Percentiles rank a stretch among this genome's conserved stretches.
Conservation (phyloP, 2,329 filamentous ascomycete genomes). For the Cercospora sesami region DNA sequence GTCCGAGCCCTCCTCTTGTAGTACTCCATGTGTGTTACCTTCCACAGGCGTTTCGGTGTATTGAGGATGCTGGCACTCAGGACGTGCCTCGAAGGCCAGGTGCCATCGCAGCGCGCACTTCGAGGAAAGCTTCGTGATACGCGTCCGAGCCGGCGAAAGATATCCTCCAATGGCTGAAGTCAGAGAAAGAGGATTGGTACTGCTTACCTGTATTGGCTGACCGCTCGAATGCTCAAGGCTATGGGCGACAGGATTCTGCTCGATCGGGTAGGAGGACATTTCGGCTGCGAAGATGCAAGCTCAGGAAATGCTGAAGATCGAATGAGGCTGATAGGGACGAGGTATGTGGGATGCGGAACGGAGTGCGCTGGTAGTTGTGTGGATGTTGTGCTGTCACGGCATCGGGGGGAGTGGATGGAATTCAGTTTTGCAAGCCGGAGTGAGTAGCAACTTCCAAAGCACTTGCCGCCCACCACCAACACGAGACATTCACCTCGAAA, state of each 20-base stretch:
- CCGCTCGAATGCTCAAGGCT: not conserved
- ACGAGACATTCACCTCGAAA: not conserved
- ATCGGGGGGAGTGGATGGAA: not conserved
- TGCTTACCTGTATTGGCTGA: not conserved
- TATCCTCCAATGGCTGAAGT: not conserved
- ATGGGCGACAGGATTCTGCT: not conserved
- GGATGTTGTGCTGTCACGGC: not conserved
- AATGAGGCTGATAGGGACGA: not conserved
- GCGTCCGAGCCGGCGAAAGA: not conserved
- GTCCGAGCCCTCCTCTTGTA: not conserved
- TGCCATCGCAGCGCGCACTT: not conserved
- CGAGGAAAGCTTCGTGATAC: not conserved
- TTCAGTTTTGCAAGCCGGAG: not conserved
- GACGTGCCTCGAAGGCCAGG: not conserved
- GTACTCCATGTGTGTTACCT: not conserved
- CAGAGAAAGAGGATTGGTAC: not conserved
- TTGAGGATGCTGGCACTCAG: not conserved
- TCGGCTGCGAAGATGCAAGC: not conserved
- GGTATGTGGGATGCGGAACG: not conserved
- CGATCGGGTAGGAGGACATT: not conserved
- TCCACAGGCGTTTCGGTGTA: not conserved
- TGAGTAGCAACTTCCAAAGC: not conserved
- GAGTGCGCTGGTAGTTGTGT: not conserved
- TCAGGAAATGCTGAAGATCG: not conserved
- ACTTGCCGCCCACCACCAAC: not conserved